Evolutionary conservation across 2,329 filamentous ascomycete genomes (phyloP).

Genomic region (Salinomyces thailandicus): DNA sequence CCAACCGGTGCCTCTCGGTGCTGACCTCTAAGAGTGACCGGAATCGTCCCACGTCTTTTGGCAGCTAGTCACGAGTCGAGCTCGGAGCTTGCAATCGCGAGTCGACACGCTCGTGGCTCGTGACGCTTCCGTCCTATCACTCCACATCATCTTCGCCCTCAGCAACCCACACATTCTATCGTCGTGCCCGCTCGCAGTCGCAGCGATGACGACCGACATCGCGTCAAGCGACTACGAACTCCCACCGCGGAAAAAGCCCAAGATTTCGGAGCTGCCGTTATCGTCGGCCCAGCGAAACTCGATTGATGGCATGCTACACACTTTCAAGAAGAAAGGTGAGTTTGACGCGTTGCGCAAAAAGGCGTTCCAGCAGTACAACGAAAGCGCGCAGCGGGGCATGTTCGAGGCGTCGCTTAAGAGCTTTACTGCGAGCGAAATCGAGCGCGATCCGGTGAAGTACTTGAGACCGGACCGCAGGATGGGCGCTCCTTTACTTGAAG

Average conservation of each 20-base stretch:
- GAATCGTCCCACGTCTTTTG: no score
- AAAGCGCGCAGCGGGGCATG: slow-evolving; percentile 44
- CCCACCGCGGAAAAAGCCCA: slow-evolving; percentile 48
- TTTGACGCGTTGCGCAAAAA: slow-evolving; percentile 70
- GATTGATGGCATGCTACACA: slow-evolving; percentile 66
- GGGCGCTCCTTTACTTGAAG: slow-evolving; percentile 65
- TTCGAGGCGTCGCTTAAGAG: slow-evolving; percentile 24
- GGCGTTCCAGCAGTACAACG: slow-evolving; percentile 56
- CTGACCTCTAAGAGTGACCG: no score
- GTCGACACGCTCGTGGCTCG: no score
- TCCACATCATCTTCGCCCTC: no score
- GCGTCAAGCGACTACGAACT: slow-evolving; percentile 17
- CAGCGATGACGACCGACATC: slow-evolving; percentile 6
- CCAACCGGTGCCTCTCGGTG: no score
- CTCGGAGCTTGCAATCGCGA: no score
- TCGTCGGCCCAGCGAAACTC: slow-evolving; percentile 61
- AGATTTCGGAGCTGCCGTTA: slow-evolving; percentile 64
- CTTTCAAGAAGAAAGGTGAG: slow-evolving; percentile 77
- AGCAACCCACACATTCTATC: no score
- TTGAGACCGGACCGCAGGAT: slow-evolving; percentile 64
- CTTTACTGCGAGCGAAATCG: slow-evolving; percentile 63
- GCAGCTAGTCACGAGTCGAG: no score
- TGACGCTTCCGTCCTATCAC: no score
- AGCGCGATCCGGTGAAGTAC: slow-evolving; percentile 57
- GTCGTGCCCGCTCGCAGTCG: neutral